A percentile compares a stretch with the other conserved stretches of the same genome.
phyloP scores from a whole-genome alignment of 2,329 filamentous ascomycete genomes.

The Colletotrichum sp. region DNA sequence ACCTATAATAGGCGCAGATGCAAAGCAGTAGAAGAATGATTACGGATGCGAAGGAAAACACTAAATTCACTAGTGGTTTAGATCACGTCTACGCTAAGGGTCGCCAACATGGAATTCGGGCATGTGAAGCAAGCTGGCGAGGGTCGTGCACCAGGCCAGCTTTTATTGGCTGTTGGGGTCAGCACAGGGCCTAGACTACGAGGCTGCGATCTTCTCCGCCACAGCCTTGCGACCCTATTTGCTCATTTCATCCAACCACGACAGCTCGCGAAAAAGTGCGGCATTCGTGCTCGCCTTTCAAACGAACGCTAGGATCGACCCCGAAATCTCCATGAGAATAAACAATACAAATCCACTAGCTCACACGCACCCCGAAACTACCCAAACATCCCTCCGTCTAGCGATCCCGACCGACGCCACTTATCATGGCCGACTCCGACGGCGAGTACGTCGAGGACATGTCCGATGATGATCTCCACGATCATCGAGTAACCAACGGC shows the following conservation, averaged over 20 bases:
- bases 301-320: neutral
- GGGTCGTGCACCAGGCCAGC: neutral
- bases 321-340: neutral
- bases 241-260: neutral
- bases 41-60: neutral
- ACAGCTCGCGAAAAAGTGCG: neutral
- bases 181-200: neutral
- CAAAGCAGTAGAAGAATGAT: neutral
- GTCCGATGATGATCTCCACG: constrained; percentile 69
- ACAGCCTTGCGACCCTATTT: neutral
- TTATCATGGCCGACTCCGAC: constrained; percentile 73
- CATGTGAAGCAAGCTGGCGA: neutral
- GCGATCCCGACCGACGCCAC: neutral
- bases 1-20: neutral
- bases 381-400: neutral
- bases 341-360: neutral
- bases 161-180: neutral
- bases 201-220: constrained; percentile 11
- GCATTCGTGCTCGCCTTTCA: neutral
- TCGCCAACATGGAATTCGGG: neutral
- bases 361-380: neutral
- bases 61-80: neutral
- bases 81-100: neutral
- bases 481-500: constrained; percentile 46
- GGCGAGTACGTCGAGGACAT: constrained; percentile 71